phyloP scores from a whole-genome alignment of 2,329 filamentous ascomycete genomes.

The Teratosphaeria gauchensis region DNA sequence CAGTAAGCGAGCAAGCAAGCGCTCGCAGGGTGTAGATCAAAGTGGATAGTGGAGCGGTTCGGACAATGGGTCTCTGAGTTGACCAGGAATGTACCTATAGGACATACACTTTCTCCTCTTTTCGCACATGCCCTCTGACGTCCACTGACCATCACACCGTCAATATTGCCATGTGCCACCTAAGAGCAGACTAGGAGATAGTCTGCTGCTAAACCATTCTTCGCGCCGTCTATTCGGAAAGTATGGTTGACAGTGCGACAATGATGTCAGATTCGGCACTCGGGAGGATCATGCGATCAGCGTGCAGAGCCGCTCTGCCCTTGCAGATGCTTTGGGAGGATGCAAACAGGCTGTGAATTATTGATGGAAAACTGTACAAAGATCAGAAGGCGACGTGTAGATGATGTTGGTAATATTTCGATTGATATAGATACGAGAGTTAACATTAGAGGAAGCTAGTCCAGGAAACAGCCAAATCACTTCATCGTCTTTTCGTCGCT shows the following conservation, averaged over 20 bases:
- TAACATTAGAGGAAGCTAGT: neutral
- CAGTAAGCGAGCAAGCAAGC: neutral
- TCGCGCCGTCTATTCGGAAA: neutral
- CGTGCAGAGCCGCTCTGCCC: neutral
- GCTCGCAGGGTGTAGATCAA: neutral
- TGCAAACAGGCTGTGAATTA: too few species aligned
- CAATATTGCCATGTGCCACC: neutral
- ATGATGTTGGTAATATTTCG: neutral
- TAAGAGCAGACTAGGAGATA: neutral
- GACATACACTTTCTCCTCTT: neutral
- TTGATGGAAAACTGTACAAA: too few species aligned
- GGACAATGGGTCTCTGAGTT: too few species aligned
- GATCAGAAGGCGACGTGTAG: too few species aligned
- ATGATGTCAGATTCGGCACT: neutral
- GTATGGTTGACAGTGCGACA: neutral
- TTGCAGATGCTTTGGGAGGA: neutral
- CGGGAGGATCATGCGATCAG: neutral
- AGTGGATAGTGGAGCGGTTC: neutral
- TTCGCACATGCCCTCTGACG: neutral
- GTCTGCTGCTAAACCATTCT: neutral
- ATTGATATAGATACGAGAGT: neutral
- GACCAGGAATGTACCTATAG: neutral
- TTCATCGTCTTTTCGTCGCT: slow-evolving; percentile 1
- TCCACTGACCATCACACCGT: neutral
- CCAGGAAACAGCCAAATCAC: neutral